A percentile compares a stretch with the other conserved stretches of the same genome.
These are phyloP conservation scores for Penicillium nordicum DNA, from an alignment of 2,329 filamentous ascomycete genomes.

Conservation along the genomic window DNA sequence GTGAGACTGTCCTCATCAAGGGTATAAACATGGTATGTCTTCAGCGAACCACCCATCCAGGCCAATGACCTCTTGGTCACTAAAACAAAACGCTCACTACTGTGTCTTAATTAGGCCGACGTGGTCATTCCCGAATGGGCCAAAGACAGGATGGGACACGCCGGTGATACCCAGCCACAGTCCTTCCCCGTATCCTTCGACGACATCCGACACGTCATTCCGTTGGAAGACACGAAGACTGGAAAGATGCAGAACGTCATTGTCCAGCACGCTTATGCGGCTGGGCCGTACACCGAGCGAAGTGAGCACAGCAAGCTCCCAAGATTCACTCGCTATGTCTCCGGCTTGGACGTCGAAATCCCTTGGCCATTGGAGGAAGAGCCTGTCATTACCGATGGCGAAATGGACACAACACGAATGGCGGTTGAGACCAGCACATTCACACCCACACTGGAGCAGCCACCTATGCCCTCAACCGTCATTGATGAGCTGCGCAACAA, in stretches of 20 bases:
- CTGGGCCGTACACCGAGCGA: slow-evolving; percentile 51
- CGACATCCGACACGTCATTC: slow-evolving; percentile 76
- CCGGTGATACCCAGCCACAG: slow-evolving; percentile 46
- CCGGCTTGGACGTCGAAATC: slow-evolving; percentile 68
- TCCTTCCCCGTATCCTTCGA: slow-evolving; percentile 63
- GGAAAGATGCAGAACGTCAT: slow-evolving; percentile 69
- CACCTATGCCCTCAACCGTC: slow-evolving; percentile 74
- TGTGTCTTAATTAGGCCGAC: slow-evolving; percentile 35
- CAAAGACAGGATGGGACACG: slow-evolving; percentile 35
- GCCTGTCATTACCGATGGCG: slow-evolving; percentile 53
- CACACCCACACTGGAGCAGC: slow-evolving; percentile 69
- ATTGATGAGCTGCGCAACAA: slow-evolving; percentile 82
- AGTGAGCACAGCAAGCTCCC: slow-evolving; percentile 44
- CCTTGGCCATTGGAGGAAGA: slow-evolving; percentile 66
- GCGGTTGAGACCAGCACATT: slow-evolving; percentile 73
- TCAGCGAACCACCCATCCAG: neutral
- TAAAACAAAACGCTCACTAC: slow-evolving; percentile 6
- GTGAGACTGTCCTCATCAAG: slow-evolving; percentile 60
- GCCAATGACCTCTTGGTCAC: neutral
- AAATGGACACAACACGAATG: slow-evolving; percentile 70
- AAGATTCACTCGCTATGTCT: slow-evolving; percentile 54
- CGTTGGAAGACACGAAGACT: slow-evolving; percentile 64
- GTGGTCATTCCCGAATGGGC: slow-evolving; percentile 41
- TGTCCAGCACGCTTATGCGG: slow-evolving; percentile 65
- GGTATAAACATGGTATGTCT: slow-evolving; percentile 59